These are phyloP conservation scores for Ichthyophonus hoferi DNA, from an alignment of 208 protist species.

Conservation along the genomic window DNA sequence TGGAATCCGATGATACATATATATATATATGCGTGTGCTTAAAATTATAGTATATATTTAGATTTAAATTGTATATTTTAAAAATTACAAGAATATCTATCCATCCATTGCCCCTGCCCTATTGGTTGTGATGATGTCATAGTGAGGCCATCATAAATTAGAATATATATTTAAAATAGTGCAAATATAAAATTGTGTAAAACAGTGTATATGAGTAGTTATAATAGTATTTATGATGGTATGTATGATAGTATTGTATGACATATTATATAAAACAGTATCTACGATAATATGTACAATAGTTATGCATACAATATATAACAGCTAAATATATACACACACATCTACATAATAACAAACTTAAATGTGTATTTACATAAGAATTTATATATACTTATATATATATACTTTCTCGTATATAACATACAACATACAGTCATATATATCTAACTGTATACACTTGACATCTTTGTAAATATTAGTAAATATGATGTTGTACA, in stretches of 20 bases:
- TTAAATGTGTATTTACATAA: background rate
- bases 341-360: background rate
- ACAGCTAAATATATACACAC: background rate
- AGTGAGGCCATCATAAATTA: background rate
- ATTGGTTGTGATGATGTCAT: background rate
- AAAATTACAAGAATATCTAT: too few relatives aligned
- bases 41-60: background rate
- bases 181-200: background rate
- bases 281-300: background rate
- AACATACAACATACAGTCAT: background rate
- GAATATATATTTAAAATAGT: background rate
- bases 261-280: too few relatives aligned
- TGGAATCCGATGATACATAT: background rate
- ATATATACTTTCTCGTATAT: background rate
- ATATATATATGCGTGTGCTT: background rate
- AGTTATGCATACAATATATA: background rate
- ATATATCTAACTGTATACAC: background rate
- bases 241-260: too few relatives aligned
- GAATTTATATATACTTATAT: background rate
- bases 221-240: too few relatives aligned
- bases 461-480: background rate
- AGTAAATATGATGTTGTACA: background rate
- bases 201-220: slow-evolving; percentile 2
- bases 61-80: too few relatives aligned
- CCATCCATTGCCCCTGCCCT: too few relatives aligned